Evolutionary conservation across 108 stramenopile species (phyloP), one percentile per base, ranked within the genome.

Genomic region (Poteriospumella lacustris): DNA sequence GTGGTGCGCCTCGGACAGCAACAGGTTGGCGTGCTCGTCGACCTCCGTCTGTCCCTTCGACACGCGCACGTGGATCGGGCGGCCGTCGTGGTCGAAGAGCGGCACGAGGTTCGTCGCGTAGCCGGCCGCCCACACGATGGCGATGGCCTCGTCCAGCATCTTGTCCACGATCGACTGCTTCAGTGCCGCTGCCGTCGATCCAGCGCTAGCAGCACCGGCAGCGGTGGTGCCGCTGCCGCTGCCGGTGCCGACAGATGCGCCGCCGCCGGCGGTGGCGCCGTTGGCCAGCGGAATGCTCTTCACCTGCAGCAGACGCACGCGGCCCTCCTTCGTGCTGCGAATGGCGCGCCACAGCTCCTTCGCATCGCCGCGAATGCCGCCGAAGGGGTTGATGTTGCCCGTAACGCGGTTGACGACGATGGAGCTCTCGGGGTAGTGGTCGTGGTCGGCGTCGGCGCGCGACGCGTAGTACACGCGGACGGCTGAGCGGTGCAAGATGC

Each of bases 261-360:
- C 24, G 15, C 52, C 52, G 19, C 15, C 24, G 52, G 19, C 24
- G 24, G 24, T 56, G 52, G 19, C 24, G 15, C 19, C 15, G 24
- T 56, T 24, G 24, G 24, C 24, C 52, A 68, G 15, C 15, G 19
- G 19, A 68, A 19, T 68, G 40, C 15, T 19, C 24, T 19, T 68
- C 24, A 36, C 36, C 19, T 68, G 40, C 34, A 40, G 19, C 15
- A 39, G 40, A 12, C 64, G 12, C 36, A 68, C 64, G 12, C 64
- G 28, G 24, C 19, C 24, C 64, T 68, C 64, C 15, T 39, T 19
- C 15, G 19, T 19, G 19, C 19, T 68, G 19, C 36, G 19, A 68
- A 68, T 68, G 19, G 28, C 39, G 15, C 36, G 12, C 34, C 39
- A 68, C 64, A 68, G 64, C 38, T 68, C 39, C 36, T 68, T 68